These are phyloP conservation scores for Amanita muscaria DNA, from an alignment of 768 basidiomycete genomes.

Conservation along the genomic window DNA sequence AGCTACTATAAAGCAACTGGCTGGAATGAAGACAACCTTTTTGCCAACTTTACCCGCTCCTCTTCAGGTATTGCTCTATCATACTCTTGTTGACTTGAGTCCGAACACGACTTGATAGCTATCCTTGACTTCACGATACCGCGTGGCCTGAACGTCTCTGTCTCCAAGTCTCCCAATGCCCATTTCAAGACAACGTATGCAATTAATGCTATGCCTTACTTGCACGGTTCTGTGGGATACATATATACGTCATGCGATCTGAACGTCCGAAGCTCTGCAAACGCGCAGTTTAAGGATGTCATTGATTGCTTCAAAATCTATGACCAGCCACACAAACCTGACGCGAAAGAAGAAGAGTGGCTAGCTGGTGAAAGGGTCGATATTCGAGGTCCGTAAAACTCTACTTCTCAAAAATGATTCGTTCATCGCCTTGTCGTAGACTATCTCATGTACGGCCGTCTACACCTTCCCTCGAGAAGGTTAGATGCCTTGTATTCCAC, in stretches of 20 bases:
- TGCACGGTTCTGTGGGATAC: slow-evolving; percentile 90
- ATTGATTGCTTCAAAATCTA: slow-evolving; percentile 82
- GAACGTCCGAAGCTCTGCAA: slow-evolving; percentile 56
- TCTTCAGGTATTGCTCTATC: slow-evolving; percentile 57
- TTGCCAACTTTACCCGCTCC: slow-evolving; percentile 81
- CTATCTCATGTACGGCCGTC: slow-evolving; percentile 87
- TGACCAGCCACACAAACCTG: slow-evolving; percentile 72
- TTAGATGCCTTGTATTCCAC: slow-evolving; percentile 87
- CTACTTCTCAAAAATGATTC: slow-evolving; percentile 3
- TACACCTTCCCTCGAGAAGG: slow-evolving; percentile 83
- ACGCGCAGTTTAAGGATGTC: slow-evolving; percentile 81
- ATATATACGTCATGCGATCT: slow-evolving; percentile 87
- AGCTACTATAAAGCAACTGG: slow-evolving; percentile 88
- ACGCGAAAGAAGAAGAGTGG: slow-evolving; percentile 74
- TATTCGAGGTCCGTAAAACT: slow-evolving; percentile 48
- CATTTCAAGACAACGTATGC: slow-evolving; percentile 87
- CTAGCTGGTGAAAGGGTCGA: slow-evolving; percentile 72
- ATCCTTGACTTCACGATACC: slow-evolving; percentile 90
- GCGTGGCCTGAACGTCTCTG: slow-evolving; percentile 65
- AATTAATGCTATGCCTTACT: slow-evolving; percentile 86
- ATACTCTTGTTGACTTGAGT: background rate
- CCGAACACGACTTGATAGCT: slow-evolving; percentile 36
- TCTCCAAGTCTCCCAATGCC: slow-evolving; percentile 83
- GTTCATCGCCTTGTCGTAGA: slow-evolving; percentile 36
- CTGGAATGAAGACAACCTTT: slow-evolving; percentile 96